A percentile compares a stretch with the other conserved stretches of the same genome.
phyloP scores from a whole-genome alignment of 495 filamentous ascomycete genomes.

The Trichoderma reesei region DNA sequence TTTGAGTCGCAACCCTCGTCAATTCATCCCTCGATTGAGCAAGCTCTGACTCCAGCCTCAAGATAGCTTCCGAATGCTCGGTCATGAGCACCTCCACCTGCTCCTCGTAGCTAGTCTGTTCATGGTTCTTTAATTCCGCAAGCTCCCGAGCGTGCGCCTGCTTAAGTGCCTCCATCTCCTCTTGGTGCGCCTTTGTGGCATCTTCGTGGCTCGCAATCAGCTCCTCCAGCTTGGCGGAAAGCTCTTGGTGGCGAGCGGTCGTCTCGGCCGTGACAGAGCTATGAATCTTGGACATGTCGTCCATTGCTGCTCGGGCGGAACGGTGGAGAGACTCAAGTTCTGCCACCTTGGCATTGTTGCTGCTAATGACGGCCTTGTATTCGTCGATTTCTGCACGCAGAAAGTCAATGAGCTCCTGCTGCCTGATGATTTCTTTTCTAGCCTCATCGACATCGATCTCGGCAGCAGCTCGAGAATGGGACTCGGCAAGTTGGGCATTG shows the following conservation, averaged over 20 bases:
- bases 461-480: slow-evolving; percentile 16
- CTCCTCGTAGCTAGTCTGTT: slow-evolving; percentile 32
- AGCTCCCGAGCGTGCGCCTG: slow-evolving; percentile 36
- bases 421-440: slow-evolving; percentile 34
- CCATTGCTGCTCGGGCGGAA: not conserved
- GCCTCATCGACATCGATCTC: slow-evolving; percentile 27
- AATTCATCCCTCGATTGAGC: slow-evolving; percentile 60
- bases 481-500: slow-evolving; percentile 13
- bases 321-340: slow-evolving; percentile 55
- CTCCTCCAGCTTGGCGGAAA: slow-evolving; percentile 46
- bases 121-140: slow-evolving; percentile 36
- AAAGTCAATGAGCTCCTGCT: slow-evolving; percentile 54
- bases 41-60: slow-evolving; percentile 57
- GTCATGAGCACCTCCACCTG: slow-evolving; percentile 34
- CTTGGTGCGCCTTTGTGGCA: slow-evolving; percentile 38
- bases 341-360: slow-evolving; percentile 51
- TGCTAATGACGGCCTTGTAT: slow-evolving; percentile 60
- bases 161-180: slow-evolving; percentile 34
- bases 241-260: slow-evolving; percentile 42
- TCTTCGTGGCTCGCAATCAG: slow-evolving; percentile 46
- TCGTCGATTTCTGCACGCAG: slow-evolving; percentile 69
- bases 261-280: slow-evolving; percentile 28
- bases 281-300: not conserved
- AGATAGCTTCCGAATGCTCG: slow-evolving; percentile 51
- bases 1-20: slow-evolving; percentile 48